Evolutionary conservation across 257 asterid genomes (phyloP).

Genomic region (Solanum acaule): DNA sequence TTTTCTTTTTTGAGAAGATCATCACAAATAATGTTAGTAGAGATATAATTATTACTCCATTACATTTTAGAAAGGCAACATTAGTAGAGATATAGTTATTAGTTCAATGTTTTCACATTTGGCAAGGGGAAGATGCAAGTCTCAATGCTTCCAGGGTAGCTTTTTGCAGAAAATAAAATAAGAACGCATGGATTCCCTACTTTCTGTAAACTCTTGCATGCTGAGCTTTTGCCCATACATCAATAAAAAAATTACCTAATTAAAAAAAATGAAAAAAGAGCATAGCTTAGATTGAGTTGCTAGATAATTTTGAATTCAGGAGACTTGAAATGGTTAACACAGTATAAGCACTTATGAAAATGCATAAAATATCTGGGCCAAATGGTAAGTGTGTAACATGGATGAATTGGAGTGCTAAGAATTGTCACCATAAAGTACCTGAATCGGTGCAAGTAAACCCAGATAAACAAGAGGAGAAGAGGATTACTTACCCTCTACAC

Average conservation of each 20-base stretch:
- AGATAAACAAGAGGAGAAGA: background rate
- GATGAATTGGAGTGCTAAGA: background rate
- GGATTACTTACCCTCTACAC: slow-evolving; percentile 44
- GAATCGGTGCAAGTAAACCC: background rate
- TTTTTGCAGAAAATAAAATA: background rate
- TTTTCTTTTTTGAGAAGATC: background rate
- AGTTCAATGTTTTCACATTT: background rate
- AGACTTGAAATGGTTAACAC: background rate
- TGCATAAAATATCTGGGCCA: background rate
- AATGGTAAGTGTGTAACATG: background rate
- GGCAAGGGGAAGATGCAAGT: background rate
- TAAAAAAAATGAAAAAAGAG: background rate
- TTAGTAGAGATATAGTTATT: background rate
- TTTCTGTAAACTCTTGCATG: background rate
- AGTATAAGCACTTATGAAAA: background rate
- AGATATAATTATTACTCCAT: background rate
- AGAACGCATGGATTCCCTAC: background rate
- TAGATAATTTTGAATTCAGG: background rate
- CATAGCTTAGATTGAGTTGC: background rate
- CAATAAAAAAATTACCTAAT: background rate
- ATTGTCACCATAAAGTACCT: background rate
- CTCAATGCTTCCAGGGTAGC: background rate
- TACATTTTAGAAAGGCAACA: background rate
- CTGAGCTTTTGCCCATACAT: background rate
- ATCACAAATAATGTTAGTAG: background rate